Base-by-base conservation (phyloP, 2,329 filamentous ascomycete species). In the Chlorencoelia australis region DNA sequence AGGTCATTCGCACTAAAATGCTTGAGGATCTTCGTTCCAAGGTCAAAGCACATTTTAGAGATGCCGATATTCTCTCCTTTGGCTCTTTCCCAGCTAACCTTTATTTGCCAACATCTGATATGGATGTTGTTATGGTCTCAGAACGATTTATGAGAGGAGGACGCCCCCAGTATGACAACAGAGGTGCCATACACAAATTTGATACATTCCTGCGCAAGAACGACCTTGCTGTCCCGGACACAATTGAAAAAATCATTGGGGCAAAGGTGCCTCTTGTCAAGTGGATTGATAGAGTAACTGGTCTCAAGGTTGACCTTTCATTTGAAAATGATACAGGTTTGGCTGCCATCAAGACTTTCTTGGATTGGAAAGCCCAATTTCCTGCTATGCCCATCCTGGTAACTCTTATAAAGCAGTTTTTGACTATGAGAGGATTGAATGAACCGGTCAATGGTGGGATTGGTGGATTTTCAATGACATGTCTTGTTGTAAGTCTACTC, bases 241-340 rank as follows among this genome's bases (percentile, higher is more conserved):
- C 73, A 2, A 67, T 87, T 20, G 72, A 82, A 48, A 68, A 81
- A 21, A 85, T 98, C 47, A 53, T 70, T 2, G 67, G 69, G 46
- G 88, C 91, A 15, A 86, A 82, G 51, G 88, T 98, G 2, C 91
- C 91, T 0, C 75, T 98, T 36, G 75, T 96, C 60, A 98, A 98
- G 59, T 96, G 84, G 53, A 71, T 85, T 29, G 91, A 98, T 54
- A 68, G 64, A 37, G 52, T 71, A 35, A 95, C 88, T 2, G 79
- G 78, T 9, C 65, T 98, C 35, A 84, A 82, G 48, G 82, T 96
- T 9, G 91, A 98, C 56, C 73, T 98, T 9, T 96, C 88, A 0
- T 95, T 98, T 55, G 89, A 98, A 61, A 96, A 95, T 54, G 62
- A 79, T 22, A 84, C 82, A 27, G 91, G 91, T 8, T 64, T 95